Base-by-base conservation (phyloP, 164 flowering plant species). In the Dillenia suffruticosa region DNA sequence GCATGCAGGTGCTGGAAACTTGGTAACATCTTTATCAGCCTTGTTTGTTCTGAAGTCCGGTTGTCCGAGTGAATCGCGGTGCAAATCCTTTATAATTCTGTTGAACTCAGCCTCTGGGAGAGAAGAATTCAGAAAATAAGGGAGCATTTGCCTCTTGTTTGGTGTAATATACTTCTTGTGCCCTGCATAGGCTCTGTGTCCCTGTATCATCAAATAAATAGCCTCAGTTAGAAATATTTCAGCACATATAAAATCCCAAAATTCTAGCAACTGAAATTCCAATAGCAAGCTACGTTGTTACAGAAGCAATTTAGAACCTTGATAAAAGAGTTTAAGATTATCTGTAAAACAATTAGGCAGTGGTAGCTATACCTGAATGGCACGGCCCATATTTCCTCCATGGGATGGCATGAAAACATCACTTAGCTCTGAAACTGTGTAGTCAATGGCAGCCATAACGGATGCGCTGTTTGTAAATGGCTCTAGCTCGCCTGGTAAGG, bases 311-410 rank as follows among this genome's bases (percentile, higher is more conserved):
- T 32, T 32, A 4, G 40, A 6, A 32, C 6, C 40, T 4, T 5
- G 7, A 4, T 32, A 6, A 32, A 32, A 32, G 40, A 32, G 0
- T 32, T 32, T 32, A 32, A 32, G 40, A 32, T 32, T 32, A 32
- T 32, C 40, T 0, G 0, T 4, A 32, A 0, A 32, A 32, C 40
- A 4, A 32, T 32, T 5, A 24, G 45, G 50, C 5, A 19, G 16
- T 4, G 24, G 58, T 2, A 10, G 57, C 55, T 56, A 46, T 82
- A 94, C 99, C 99, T 95, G 97, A 17, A 95, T 70, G 2, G 97
- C 97, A 54, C 82, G 99, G 16, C 92, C 97, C 99, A 95, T 95
- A 60, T 95, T 92, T 60, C 99, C 99, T 7, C 99, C 99, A 79
- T 95, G 97, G 56, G 97, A 95, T 53, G 99, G 85, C 91, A 92